These are phyloP conservation scores for Trichoderma koningiopsis DNA, from an alignment of 2,329 filamentous ascomycete species.

Conservation along the genomic window DNA sequence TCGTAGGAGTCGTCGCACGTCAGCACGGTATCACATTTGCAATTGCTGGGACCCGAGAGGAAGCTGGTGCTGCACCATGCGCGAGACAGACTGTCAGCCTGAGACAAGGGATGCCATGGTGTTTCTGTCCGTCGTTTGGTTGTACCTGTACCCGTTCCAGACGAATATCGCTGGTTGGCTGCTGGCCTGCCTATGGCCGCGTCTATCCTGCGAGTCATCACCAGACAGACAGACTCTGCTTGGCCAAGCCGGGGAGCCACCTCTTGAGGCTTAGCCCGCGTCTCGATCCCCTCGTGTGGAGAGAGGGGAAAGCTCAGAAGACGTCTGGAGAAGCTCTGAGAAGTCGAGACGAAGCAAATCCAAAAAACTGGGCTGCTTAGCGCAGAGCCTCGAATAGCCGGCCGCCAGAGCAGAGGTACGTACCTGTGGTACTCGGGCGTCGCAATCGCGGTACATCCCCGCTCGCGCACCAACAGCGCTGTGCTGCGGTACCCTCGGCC, in stretches of 20 bases:
- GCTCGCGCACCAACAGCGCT: not conserved
- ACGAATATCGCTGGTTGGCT: not conserved
- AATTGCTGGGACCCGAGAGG: not conserved
- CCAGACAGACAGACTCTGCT: not conserved
- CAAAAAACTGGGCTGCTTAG: constrained; percentile 19
- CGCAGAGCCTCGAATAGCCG: constrained; percentile 42
- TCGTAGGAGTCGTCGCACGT: constrained; percentile 20
- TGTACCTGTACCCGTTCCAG: not conserved
- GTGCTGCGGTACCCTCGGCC: not conserved
- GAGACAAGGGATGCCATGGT: constrained; percentile 16
- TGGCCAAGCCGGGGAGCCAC: not conserved
- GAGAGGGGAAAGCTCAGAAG: constrained; percentile 9
- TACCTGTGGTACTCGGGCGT: not conserved
- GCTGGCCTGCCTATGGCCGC: not conserved
- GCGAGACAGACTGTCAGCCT: not conserved
- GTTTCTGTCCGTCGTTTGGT: not conserved
- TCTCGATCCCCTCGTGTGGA: constrained; percentile 5
- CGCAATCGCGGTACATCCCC: not conserved
- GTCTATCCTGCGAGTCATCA: not conserved
- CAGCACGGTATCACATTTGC: constrained; percentile 26
- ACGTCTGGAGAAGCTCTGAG: constrained; percentile 22
- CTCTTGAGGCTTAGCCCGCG: constrained; percentile 10
- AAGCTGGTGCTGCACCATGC: not conserved
- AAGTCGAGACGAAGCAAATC: constrained; percentile 21
- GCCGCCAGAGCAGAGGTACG: constrained; percentile 24